phyloP scores from a whole-genome alignment of 192 early-diverging fungal species.

The Pilobolus umbonatus region DNA sequence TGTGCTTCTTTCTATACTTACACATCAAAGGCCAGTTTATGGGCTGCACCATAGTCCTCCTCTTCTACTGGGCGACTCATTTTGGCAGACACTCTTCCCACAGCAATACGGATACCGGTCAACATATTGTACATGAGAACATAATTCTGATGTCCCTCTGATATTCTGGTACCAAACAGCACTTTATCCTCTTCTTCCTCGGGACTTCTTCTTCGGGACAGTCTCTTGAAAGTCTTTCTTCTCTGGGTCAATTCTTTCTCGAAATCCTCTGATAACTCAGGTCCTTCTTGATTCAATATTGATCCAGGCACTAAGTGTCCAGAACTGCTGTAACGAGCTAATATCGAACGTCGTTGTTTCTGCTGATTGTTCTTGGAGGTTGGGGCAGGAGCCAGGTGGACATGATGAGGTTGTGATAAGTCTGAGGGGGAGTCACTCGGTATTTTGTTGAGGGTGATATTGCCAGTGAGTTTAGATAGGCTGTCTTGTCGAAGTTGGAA shows the following conservation, averaged over 20 bases:
- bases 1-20: slow-evolving; percentile 27
- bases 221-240: slow-evolving; percentile 15
- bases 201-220: slow-evolving; percentile 14
- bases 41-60: slow-evolving; percentile 78
- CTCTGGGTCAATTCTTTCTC: slow-evolving; percentile 9
- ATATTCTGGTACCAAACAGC: slow-evolving; percentile 77
- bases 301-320: not conserved
- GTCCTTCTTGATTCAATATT: no score
- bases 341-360: not conserved
- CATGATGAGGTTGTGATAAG: no score
- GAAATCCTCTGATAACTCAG: slow-evolving; percentile 13
- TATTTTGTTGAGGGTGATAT: no score
- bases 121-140: slow-evolving; percentile 98
- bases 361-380: not conserved
- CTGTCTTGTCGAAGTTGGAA: no score
- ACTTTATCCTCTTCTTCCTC: slow-evolving; percentile 37
- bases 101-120: slow-evolving; percentile 88
- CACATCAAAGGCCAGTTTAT: slow-evolving; percentile 97
- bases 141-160: slow-evolving; percentile 90
- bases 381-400: slow-evolving; percentile 5
- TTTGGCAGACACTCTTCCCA: slow-evolving; percentile 84
- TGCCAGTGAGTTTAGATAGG: no score
- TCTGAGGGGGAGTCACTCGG: no score
- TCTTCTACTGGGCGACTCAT: slow-evolving; percentile 59
- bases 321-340: not conserved